Conservation (phyloP, 345 rosid genomes). For the Arabidopsis arenosa region DNA sequence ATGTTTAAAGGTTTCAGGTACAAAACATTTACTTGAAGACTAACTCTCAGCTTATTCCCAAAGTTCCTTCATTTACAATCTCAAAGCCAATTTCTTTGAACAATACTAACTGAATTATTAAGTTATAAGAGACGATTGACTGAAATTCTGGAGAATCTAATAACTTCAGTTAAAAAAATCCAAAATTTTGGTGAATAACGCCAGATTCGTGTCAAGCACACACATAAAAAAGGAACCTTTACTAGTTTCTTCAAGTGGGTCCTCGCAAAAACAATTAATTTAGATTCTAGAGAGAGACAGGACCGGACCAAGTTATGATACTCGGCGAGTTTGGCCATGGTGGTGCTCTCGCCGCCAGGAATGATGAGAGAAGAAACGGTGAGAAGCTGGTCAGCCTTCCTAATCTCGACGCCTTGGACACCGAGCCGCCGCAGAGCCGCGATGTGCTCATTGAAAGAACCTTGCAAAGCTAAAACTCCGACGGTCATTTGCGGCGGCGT, state of each 20-base stretch:
- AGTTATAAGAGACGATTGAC: background rate
- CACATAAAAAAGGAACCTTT: conserved; percentile 27
- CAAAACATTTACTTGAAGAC: conserved; percentile 7
- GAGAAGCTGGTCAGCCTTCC: conserved; percentile 84
- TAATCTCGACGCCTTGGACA: conserved; percentile 84
- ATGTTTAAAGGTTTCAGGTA: background rate
- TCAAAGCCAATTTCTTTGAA: conserved; percentile 23
- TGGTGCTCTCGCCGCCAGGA: conserved; percentile 99
- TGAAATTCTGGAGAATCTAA: background rate
- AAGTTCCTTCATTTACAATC: conserved; percentile 15
- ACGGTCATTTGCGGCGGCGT: conserved; percentile 63
- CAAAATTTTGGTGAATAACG: background rate
- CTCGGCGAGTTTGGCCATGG: conserved; percentile 98
- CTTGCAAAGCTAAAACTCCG: conserved; percentile 96
- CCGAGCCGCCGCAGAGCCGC: conserved; percentile 87
- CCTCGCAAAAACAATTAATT: conserved; percentile 15
- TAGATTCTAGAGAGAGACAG: conserved; percentile 1
- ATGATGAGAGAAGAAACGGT: conserved; percentile 80
- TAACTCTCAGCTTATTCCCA: conserved; percentile 7
- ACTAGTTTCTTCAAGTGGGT: conserved; percentile 25
- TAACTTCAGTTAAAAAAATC: background rate
- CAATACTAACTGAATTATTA: background rate
- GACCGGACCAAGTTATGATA: conserved; percentile 74
- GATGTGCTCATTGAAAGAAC: conserved; percentile 97
- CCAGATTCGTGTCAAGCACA: conserved; percentile 21